Base-by-base conservation (phyloP, 2,329 filamentous ascomycete genomes). In the Lasiodiplodia gonubiensis region DNA sequence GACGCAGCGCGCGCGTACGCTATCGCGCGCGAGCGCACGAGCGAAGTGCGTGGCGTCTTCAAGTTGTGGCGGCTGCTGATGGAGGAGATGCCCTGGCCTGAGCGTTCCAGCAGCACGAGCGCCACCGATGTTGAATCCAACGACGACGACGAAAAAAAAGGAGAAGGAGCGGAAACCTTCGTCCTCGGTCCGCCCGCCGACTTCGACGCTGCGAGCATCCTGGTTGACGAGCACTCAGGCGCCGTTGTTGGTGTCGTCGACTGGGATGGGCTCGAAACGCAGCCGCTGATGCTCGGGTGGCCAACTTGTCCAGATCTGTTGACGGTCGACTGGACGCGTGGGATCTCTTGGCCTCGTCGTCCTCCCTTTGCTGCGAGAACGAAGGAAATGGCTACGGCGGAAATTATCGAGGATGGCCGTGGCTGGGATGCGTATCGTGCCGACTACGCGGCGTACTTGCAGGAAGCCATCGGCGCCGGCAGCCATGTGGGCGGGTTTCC, bases 181-280 rank as follows among this genome's bases (percentile, higher is more conserved):
- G 59, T 69, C 0, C 67, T 74, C 1, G 63, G 48, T 0, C 72
- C 74, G 54, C 33, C 68, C 7, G 42, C 42, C 2, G 73, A 75
- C 52, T 70, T 75, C 6, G 67, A 73, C 35, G 59, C 69, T 8
- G 70, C 74, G 21, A 75, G 75, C 67, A 72, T 74, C 35, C 63
- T 74, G 4, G 66, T 69, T 33, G 68, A 72, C 51, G 52, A 68
- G 16, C 42, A 51, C 42, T n/a, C 42, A 0, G 67, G 64, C 16
- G 33, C 67, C 12, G 33, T 69, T 7, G 71, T 69, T 0, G 74
- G 70, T 5, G 71, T 76, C 39, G 55, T 75, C 7, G 72, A 73
- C 69, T 74, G 72, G 72, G 70, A 73, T 12, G 42, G 49, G 10
- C 42, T 46, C 5, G 21, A 33, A 2, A 67, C 67, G 4, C 66